Conservation (phyloP, 2,329 filamentous ascomycete species). For the Emergomyces pasteurianus region DNA sequence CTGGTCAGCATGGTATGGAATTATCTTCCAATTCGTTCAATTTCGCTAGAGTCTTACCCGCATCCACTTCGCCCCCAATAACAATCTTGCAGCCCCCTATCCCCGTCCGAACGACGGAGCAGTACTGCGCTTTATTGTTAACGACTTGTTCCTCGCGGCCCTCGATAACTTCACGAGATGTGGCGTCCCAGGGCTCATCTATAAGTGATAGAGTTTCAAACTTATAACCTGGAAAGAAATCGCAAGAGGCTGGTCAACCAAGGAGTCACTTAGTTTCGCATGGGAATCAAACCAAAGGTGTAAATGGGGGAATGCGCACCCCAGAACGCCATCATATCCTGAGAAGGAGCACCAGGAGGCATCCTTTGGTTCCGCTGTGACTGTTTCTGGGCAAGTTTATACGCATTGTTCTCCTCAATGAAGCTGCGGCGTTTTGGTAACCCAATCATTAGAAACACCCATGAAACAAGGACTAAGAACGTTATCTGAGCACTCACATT, state of each 20-base stretch:
- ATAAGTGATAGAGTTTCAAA: constrained; percentile 81
- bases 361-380: constrained; percentile 42
- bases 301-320: constrained; percentile 39
- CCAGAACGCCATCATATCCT: constrained; percentile 87
- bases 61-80: constrained; percentile 88
- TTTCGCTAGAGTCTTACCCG: constrained; percentile 43
- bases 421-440: constrained; percentile 45
- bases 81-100: constrained; percentile 65
- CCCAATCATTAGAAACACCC: background rate
- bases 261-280: background rate
- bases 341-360: constrained; percentile 46
- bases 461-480: background rate
- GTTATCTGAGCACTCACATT: background rate
- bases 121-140: constrained; percentile 89
- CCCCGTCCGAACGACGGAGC: constrained; percentile 80
- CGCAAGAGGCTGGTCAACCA: background rate
- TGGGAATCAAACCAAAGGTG: background rate
- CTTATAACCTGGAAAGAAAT: constrained; percentile 63
- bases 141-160: constrained; percentile 57
- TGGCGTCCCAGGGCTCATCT: constrained; percentile 60
- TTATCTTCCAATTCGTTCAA: background rate
- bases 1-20: background rate
- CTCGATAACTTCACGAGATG: constrained; percentile 66
- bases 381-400: constrained; percentile 52
- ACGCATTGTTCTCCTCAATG: constrained; percentile 78